Percentiles rank a stretch among this genome's conserved stretches.
Conservation (phyloP, 352 stramenopile species). For the Globisporangium mamillatum region DNA sequence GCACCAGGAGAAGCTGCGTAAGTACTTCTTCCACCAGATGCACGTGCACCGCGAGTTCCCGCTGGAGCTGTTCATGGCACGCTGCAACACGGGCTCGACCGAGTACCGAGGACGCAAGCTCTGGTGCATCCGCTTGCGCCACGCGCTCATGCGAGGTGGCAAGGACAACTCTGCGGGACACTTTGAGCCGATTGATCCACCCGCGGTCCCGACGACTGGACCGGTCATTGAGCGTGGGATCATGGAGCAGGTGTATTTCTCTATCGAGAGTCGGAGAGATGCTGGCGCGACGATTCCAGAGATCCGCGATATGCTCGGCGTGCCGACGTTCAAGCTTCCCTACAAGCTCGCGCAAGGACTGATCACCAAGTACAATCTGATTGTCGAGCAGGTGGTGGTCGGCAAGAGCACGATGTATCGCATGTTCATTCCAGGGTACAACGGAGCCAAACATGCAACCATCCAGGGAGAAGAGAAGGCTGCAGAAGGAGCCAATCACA, state of each 20-base stretch:
- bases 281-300: constrained; percentile 74
- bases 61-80: constrained; percentile 77
- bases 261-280: constrained; percentile 47
- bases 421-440: constrained; percentile 52
- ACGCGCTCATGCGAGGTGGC: constrained; percentile 11
- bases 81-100: constrained; percentile 55
- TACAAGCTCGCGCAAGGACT: constrained; percentile 78
- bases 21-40: constrained; percentile 82
- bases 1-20: constrained; percentile 77
- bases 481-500: neutral
- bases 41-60: constrained; percentile 51
- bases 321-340: constrained; percentile 81
- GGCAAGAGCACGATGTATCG: constrained; percentile 85
- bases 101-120: constrained; percentile 70
- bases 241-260: constrained; percentile 76
- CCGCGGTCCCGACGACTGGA: constrained; percentile 10
- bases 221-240: constrained; percentile 70
- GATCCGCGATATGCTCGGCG: constrained; percentile 69
- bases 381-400: constrained; percentile 71
- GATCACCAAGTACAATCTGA: constrained; percentile 79
- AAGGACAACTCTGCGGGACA: constrained; percentile 18
- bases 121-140: constrained; percentile 67
- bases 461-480: neutral
- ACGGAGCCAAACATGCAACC: neutral
- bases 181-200: constrained; percentile 21